Conservation (phyloP, 177 flowering plant species). For the Vitis hybrid region DNA sequence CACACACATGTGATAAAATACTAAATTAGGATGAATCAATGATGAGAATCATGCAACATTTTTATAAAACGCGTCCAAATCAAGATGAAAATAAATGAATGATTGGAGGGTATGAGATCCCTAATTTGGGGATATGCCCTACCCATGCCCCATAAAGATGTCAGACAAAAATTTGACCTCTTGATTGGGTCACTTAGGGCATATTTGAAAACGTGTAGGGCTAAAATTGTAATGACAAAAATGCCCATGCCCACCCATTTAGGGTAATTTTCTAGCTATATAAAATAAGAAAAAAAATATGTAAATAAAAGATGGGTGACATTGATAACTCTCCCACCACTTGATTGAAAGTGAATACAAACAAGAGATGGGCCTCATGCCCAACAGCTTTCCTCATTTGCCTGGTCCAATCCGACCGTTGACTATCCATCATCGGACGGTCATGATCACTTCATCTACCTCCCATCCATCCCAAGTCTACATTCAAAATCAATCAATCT, state of each 20-base stretch:
- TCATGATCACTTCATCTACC: neutral
- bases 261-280: neutral
- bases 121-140: slow-evolving; percentile 5
- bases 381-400: neutral
- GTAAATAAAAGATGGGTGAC: neutral
- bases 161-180: slow-evolving; percentile 12
- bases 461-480: too few relatives aligned
- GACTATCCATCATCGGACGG: slow-evolving; percentile 5
- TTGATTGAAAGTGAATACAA: slow-evolving; percentile 8
- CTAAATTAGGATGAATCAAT: neutral
- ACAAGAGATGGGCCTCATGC: slow-evolving; percentile 10
- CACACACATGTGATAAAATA: neutral
- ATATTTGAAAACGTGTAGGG: neutral
- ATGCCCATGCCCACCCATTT: neutral
- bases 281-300: neutral
- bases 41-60: neutral
- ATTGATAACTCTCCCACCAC: neutral
- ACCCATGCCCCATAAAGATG: slow-evolving; percentile 9
- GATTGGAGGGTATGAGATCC: neutral
- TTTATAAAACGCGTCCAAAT: neutral
- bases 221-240: neutral
- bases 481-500: too few relatives aligned
- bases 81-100: slow-evolving; percentile 7
- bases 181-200: neutral
- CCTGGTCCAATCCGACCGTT: slow-evolving; percentile 13